phyloP scores from a whole-genome alignment of 2,329 filamentous ascomycete species.

The Sarocladiaceae sp. region DNA sequence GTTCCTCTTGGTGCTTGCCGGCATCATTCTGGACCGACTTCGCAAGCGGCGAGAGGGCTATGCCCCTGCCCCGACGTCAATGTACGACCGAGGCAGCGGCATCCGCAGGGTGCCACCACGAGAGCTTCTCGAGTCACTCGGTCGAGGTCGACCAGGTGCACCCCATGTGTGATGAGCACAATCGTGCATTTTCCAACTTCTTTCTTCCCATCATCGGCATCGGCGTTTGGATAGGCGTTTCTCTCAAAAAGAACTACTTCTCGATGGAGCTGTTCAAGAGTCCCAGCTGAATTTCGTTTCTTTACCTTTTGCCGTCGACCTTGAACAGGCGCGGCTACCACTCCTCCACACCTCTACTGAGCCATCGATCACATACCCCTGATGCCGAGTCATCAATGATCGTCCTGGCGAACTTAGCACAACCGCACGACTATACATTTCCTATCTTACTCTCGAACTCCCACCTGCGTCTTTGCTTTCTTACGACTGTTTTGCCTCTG shows the following conservation, averaged over 20 bases:
- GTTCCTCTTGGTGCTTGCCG: constrained; percentile 71
- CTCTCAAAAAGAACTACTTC: neutral
- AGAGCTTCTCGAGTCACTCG: constrained; percentile 53
- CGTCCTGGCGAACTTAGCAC: neutral
- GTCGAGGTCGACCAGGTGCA: constrained; percentile 41
- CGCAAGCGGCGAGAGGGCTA: constrained; percentile 78
- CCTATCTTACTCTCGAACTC: neutral
- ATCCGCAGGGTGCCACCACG: constrained; percentile 58
- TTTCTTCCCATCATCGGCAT: constrained; percentile 3
- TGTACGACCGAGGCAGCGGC: constrained; percentile 55
- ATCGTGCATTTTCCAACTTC: neutral
- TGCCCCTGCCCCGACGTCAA: constrained; percentile 66
- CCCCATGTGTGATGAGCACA: constrained; percentile 42
- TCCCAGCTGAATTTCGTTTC: no score
- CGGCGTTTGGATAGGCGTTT: constrained; percentile 6
- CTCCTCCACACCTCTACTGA: neutral
- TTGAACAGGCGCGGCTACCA: neutral
- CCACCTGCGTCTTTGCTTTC: neutral
- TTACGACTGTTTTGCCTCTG: neutral
- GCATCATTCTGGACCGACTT: constrained; percentile 70
- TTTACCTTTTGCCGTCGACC: neutral
- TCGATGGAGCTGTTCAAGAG: no score
- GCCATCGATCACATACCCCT: constrained; percentile 4
- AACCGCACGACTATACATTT: constrained; percentile 3
- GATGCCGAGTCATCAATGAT: constrained; percentile 6